Base-by-base conservation (phyloP, 192 early-diverging fungal genomes). In the Backusella parvicylindrica region DNA sequence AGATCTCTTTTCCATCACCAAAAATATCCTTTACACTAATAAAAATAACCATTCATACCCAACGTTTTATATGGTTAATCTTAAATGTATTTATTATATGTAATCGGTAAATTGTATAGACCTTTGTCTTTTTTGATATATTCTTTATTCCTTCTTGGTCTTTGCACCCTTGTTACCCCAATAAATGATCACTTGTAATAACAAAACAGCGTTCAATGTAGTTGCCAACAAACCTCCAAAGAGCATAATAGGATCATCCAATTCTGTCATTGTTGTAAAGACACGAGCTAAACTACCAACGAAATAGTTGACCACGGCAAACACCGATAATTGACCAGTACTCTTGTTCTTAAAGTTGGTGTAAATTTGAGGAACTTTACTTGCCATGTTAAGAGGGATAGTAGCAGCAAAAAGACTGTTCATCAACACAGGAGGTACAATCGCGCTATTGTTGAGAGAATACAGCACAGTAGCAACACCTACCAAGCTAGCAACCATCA, bases 301-400 rank as follows among this genome's bases (percentile, higher is more conserved):
- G 78, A 94, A 95, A 72, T 95, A 95, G 82, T 97, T 92, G 80
- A 95, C 89, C 18, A 94, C 88, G 1, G 97, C 94, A 81, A 99
- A 92, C n/a, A 91, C 90, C n/a, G 95, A 96, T 12, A 99, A 82
- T 81, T 96, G 94, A 30, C 97, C 97, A 5, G 96, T 97, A 68
- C 87, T 91, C 35, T 89, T 83, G 79, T 93, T 93, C 49, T 85
- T 85, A 73, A 91, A 92, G 82, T 96, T 99, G 71, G 88, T 87
- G 68, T 87, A 88, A 35, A 98, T 96, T 84, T 99, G 97, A 32
- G 97, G 97, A 13, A 97, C 81, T 78, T 96, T 93, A 69, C 91
- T 92, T 28, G 89, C 88, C 50, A 96, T 81, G 16, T 88, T 89
- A 75, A 96, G 81, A 36, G 95, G 90, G 68, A 97, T 94, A 6